A percentile compares a stretch with the other conserved stretches of the same genome.
Conservation (phyloP, 2,329 filamentous ascomycete genomes). For the Aspergillus chevalieri region DNA sequence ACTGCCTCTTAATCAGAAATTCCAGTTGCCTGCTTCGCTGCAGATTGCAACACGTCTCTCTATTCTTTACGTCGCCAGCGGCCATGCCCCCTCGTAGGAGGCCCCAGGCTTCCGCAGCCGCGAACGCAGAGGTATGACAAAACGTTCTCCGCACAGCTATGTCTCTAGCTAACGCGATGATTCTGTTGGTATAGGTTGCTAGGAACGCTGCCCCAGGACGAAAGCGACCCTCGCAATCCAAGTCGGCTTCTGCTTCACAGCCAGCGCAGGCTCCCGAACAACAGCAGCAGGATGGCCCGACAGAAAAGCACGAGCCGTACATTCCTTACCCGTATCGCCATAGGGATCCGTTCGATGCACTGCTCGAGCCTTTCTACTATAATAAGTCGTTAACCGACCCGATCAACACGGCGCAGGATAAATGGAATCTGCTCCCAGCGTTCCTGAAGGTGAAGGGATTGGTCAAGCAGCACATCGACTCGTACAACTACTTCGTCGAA, state of each 20-base stretch:
- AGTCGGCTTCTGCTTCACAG: slow-evolving; percentile 13
- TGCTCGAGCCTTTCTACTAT: slow-evolving; percentile 65
- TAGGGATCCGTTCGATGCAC: slow-evolving; percentile 50
- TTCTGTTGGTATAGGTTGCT: slow-evolving; percentile 6
- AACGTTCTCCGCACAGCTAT: slow-evolving; percentile 17
- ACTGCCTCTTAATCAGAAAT: not conserved
- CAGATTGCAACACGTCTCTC: not conserved
- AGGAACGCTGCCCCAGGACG: slow-evolving; percentile 17
- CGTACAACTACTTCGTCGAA: slow-evolving; percentile 97
- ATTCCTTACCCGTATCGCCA: slow-evolving; percentile 18
- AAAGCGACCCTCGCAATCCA: slow-evolving; percentile 24
- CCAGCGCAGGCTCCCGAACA: slow-evolving; percentile 11
- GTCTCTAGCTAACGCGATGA: slow-evolving; percentile 5
- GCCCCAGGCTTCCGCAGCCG: slow-evolving; percentile 25
- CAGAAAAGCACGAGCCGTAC: slow-evolving; percentile 14
- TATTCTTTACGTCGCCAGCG: not conserved
- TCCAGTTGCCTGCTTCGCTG: not conserved
- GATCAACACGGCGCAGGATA: slow-evolving; percentile 69
- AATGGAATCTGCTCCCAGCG: slow-evolving; percentile 95
- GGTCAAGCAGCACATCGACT: slow-evolving; percentile 97
- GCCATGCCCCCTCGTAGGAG: slow-evolving; percentile 35
- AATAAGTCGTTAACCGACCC: slow-evolving; percentile 62
- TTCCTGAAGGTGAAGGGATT: slow-evolving; percentile 96
- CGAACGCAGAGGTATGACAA: slow-evolving; percentile 28
- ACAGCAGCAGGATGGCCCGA: slow-evolving; percentile 10